Percentiles rank a stretch among this genome's conserved stretches.
Conservation (phyloP, 1,284 basidiomycete species). For the Nidula niveotomentosa region DNA sequence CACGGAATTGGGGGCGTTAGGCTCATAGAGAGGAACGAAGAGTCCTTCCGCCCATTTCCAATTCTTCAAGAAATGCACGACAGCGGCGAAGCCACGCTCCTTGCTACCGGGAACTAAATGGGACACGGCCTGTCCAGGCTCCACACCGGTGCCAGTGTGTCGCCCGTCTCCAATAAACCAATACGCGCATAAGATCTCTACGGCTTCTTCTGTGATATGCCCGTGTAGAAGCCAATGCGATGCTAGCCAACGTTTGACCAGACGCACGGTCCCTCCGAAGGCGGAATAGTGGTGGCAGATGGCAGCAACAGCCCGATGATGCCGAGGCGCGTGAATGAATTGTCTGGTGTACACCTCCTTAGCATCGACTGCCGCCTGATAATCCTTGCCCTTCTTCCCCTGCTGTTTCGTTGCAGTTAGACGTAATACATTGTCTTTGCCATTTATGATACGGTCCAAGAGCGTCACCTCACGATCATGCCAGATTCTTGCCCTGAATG, state of each 20-base stretch:
- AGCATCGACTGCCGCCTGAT: conserved; percentile 61
- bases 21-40: conserved; percentile 58
- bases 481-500: conserved; percentile 83
- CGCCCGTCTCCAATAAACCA: conserved; percentile 51
- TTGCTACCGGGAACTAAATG: conserved; percentile 60
- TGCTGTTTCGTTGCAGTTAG: conserved; percentile 38
- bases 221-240: conserved; percentile 82
- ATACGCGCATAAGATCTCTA: conserved; percentile 83
- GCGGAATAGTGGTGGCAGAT: conserved; percentile 81
- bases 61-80: conserved; percentile 73
- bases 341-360: conserved; percentile 65
- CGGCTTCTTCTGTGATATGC: conserved; percentile 74
- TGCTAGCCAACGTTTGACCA: conserved; percentile 93
- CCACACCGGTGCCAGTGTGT: conserved; percentile 25
- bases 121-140: conserved; percentile 24
- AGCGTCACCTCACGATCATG: conserved; percentile 86
- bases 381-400: conserved; percentile 42
- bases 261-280: conserved; percentile 81
- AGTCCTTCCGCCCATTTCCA: conserved; percentile 85
- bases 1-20: conserved; percentile 17
- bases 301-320: conserved; percentile 84
- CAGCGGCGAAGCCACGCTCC: conserved; percentile 81
- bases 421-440: conserved; percentile 31
- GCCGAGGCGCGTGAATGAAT: conserved; percentile 80
- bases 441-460: conserved; percentile 68